Conservation (phyloP, 2,329 filamentous ascomycete genomes). For the Apiospora phragmitis region DNA sequence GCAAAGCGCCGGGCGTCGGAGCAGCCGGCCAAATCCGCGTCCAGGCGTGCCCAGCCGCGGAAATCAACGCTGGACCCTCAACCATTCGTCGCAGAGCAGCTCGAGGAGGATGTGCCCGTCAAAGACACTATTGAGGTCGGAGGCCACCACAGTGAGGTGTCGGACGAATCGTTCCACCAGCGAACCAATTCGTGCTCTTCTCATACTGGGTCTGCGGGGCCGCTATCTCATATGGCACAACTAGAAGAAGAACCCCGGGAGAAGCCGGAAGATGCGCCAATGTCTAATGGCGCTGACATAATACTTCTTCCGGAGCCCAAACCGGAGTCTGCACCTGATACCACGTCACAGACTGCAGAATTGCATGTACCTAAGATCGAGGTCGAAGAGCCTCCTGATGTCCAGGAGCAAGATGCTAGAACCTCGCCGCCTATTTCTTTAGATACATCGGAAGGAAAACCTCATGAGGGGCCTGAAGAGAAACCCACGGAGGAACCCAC, state of each 20-base stretch:
- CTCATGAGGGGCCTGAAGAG: neutral
- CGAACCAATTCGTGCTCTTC: slow-evolving; percentile 30
- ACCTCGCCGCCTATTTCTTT: neutral
- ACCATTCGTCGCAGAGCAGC: slow-evolving; percentile 23
- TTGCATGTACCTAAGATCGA: slow-evolving; percentile 11
- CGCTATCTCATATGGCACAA: slow-evolving; percentile 10
- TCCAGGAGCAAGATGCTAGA: neutral
- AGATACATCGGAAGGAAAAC: neutral
- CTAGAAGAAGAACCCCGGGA: neutral
- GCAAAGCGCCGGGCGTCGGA: slow-evolving; percentile 33
- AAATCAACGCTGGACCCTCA: slow-evolving; percentile 33
- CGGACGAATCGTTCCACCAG: slow-evolving; percentile 33
- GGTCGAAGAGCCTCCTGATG: slow-evolving; percentile 6
- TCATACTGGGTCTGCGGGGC: slow-evolving; percentile 22
- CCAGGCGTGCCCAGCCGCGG: slow-evolving; percentile 24
- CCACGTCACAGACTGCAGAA: neutral
- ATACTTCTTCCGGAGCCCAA: neutral
- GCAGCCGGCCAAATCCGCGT: slow-evolving; percentile 27
- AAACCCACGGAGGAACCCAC: too few species aligned
- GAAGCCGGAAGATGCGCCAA: neutral
- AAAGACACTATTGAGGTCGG: slow-evolving; percentile 61
- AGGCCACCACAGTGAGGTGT: slow-evolving; percentile 38
- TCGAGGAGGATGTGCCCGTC: slow-evolving; percentile 48
- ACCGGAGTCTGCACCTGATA: neutral
- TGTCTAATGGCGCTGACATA: slow-evolving; percentile 13